A percentile compares a stretch with the other conserved stretches of the same genome.
Evolutionary conservation across 148 eudicot species (phyloP).

Genomic region (Rhododendron simsii): DNA sequence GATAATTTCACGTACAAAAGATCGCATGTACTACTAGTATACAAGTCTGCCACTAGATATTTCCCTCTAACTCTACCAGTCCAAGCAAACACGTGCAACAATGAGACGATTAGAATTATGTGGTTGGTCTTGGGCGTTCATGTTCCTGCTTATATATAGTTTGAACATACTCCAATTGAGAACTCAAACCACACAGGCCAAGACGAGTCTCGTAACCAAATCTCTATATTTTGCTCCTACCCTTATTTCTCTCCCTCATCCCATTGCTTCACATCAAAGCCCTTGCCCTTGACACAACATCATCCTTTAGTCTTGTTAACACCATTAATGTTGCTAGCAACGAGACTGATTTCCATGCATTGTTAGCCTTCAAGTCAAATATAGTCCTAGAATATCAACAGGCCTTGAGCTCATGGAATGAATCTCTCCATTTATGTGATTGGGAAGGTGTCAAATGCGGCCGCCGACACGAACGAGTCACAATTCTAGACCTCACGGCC

Average conservation of each 20-base stretch:
- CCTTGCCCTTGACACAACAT: not conserved
- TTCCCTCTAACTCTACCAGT: no score
- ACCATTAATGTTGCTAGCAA: not conserved
- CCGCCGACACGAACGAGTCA: not conserved
- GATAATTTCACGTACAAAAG: no score
- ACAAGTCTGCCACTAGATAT: no score
- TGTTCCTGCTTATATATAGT: no score
- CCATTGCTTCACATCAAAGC: not conserved
- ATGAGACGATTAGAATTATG: no score
- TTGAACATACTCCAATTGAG: no score
- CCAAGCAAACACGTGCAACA: no score
- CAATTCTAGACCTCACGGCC: not conserved
- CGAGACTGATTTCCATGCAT: not conserved
- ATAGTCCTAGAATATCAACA: not conserved
- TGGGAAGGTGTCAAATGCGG: not conserved
- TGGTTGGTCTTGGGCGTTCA: no score
- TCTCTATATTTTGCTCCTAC: not conserved
- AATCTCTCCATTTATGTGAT: not conserved
- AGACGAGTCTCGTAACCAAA: not conserved
- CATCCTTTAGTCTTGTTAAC: not conserved
- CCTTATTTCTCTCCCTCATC: not conserved
- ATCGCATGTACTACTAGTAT: no score
- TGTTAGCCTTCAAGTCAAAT: not conserved
- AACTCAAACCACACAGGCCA: no score
- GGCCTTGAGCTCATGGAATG: not conserved